phyloP scores from a whole-genome alignment of 257 asterid species.

The Petunia axillaris region DNA sequence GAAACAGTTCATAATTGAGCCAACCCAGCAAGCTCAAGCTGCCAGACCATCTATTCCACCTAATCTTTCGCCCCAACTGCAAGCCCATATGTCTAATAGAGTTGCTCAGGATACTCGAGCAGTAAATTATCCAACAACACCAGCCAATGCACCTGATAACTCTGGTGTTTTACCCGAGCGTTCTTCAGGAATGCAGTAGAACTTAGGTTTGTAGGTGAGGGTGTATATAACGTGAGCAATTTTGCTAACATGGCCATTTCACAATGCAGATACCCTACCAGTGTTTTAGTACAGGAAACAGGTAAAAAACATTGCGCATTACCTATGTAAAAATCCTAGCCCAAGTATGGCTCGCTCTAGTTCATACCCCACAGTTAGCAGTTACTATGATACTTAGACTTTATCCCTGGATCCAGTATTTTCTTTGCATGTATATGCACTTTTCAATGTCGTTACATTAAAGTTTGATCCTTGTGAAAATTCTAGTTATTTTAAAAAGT shows the following conservation, averaged over 20 bases:
- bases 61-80: slow-evolving; percentile 38
- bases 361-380: background rate
- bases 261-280: slow-evolving; percentile 1
- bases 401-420: too few species aligned
- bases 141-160: slow-evolving; percentile 32
- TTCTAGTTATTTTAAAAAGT: too few species aligned
- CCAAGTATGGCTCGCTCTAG: background rate
- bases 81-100: slow-evolving; percentile 38
- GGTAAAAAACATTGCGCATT: background rate
- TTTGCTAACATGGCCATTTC: slow-evolving; percentile 4
- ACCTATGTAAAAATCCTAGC: background rate
- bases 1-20: slow-evolving; percentile 43
- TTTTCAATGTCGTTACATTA: too few species aligned
- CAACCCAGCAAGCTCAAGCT: slow-evolving; percentile 55
- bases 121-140: slow-evolving; percentile 21
- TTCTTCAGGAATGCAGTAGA: slow-evolving; percentile 41
- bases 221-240: background rate
- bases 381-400: background rate
- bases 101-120: slow-evolving; percentile 32
- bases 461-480: too few species aligned
- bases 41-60: slow-evolving; percentile 39
- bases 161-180: slow-evolving; percentile 36
- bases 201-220: background rate
- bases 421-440: too few species aligned
- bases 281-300: background rate